Evolutionary conservation across 1,284 basidiomycete genomes (phyloP).

Genomic region (Moesziomyces parantarcticus): DNA sequence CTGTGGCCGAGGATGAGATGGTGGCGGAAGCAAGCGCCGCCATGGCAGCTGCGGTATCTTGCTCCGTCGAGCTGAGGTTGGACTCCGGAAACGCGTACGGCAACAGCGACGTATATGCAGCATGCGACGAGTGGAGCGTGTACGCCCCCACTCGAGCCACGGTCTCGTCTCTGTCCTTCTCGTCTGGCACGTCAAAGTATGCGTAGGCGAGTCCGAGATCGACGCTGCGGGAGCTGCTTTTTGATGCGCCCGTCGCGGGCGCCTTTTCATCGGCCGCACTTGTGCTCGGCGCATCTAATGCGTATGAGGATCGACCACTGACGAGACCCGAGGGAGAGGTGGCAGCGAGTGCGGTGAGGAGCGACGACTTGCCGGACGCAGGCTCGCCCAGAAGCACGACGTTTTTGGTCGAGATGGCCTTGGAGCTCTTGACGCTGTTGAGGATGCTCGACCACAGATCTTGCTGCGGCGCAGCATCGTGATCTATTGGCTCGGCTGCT

Average conservation of each 20-base stretch:
- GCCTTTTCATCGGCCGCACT: constrained; percentile 5
- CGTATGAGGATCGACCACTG: constrained; percentile 15
- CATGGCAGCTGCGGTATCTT: constrained; percentile 24
- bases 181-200: constrained; percentile 62
- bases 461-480: constrained; percentile 16
- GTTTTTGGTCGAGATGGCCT: constrained; percentile 86
- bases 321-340: constrained; percentile 67
- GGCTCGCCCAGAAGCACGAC: constrained; percentile 80
- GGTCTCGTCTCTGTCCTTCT: constrained; percentile 56
- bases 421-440: constrained; percentile 83
- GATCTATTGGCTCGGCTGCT: constrained; percentile 3
- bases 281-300: background rate
- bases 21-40: constrained; percentile 28
- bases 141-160: constrained; percentile 78
- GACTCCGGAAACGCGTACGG: constrained; percentile 83
- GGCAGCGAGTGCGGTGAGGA: constrained; percentile 74
- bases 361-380: constrained; percentile 79
- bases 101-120: constrained; percentile 79
- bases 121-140: constrained; percentile 82
- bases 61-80: constrained; percentile 29
- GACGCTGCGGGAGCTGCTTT: background rate
- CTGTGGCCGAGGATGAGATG: constrained; percentile 5
- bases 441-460: constrained; percentile 92
- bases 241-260: background rate
- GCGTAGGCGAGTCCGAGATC: constrained; percentile 59